A percentile compares a stretch with the other conserved stretches of the same genome.
Conservation (phyloP, 192 early-diverging fungal genomes). For the Linnemannia elongata region DNA sequence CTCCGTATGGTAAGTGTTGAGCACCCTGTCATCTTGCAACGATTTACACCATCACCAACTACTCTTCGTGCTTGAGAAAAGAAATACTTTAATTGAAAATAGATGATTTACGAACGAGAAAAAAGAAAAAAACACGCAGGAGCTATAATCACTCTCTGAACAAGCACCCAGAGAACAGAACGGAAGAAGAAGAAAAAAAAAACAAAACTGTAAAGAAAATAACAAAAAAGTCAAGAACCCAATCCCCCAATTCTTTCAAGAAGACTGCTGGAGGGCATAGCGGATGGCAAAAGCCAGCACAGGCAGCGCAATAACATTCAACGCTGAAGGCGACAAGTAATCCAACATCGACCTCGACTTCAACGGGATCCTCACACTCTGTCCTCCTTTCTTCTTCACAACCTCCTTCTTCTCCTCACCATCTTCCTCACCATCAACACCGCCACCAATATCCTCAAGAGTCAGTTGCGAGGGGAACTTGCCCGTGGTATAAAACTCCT, state of each 20-base stretch:
- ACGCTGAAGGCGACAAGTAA: conserved; percentile 29
- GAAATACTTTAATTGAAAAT: not conserved
- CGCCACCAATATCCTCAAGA: conserved; percentile 15
- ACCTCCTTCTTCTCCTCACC: not conserved
- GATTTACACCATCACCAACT: too few relatives aligned
- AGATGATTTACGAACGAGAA: not conserved
- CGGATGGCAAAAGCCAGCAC: conserved; percentile 30
- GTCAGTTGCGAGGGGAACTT: conserved; percentile 68
- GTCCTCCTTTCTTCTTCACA: conserved; percentile 9
- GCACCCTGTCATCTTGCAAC: too few relatives aligned
- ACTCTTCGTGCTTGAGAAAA: too few relatives aligned
- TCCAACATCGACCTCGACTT: conserved; percentile 34
- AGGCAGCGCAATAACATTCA: conserved; percentile 40
- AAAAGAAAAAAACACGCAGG: not conserved
- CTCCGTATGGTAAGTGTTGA: too few relatives aligned
- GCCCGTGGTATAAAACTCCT: conserved; percentile 82
- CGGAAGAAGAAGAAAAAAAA: not conserved
- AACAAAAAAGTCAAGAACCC: not conserved
- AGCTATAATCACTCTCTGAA: too few relatives aligned
- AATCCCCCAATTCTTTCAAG: conserved; percentile 11
- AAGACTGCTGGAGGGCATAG: conserved; percentile 28
- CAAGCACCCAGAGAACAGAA: not conserved
- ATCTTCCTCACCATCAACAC: not conserved
- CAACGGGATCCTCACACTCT: conserved; percentile 38
- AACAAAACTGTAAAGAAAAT: not conserved